Conservation (phyloP, 176 grass and related monocot genomes). For the Aegilops bicornis region DNA sequence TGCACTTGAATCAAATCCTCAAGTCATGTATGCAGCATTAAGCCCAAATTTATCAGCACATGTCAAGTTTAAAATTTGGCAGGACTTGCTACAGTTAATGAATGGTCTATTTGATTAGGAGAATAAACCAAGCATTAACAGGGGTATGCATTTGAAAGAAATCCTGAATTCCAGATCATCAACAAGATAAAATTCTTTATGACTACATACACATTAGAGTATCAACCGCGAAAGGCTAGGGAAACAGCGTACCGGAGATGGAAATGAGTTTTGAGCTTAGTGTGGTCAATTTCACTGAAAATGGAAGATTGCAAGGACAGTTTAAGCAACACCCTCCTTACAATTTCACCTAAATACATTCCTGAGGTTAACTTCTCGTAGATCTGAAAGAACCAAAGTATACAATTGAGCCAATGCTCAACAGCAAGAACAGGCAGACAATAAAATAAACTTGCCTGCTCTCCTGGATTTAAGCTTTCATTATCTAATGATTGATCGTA, state of each 20-base stretch:
- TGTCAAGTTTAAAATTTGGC: not conserved
- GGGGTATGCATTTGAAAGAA: not conserved
- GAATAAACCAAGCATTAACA: not conserved
- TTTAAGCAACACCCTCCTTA: conserved; percentile 73
- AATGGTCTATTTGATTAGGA: not conserved
- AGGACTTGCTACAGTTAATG: not conserved
- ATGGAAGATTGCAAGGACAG: conserved; percentile 48
- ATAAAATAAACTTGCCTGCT: conserved; percentile 55
- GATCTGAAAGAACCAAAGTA: conserved; percentile 56
- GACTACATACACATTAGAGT: not conserved
- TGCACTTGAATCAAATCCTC: too few relatives aligned
- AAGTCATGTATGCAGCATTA: conserved; percentile 37
- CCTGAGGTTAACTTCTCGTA: conserved; percentile 88
- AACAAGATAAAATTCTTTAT: not conserved
- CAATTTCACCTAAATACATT: conserved; percentile 89
- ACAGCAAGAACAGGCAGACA: not conserved
- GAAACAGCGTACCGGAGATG: conserved; percentile 48
- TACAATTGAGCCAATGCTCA: not conserved
- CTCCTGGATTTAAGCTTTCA: conserved; percentile 78
- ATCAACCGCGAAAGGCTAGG: not conserved
- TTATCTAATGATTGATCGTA: conserved; percentile 71
- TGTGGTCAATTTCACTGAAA: conserved; percentile 53
- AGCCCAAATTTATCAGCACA: not conserved
- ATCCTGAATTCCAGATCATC: conserved; percentile 4
- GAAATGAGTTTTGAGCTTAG: conserved; percentile 60